Evolutionary conservation across 2,329 filamentous ascomycete genomes (phyloP).

Genomic region (Aureobasidium subglaciale): DNA sequence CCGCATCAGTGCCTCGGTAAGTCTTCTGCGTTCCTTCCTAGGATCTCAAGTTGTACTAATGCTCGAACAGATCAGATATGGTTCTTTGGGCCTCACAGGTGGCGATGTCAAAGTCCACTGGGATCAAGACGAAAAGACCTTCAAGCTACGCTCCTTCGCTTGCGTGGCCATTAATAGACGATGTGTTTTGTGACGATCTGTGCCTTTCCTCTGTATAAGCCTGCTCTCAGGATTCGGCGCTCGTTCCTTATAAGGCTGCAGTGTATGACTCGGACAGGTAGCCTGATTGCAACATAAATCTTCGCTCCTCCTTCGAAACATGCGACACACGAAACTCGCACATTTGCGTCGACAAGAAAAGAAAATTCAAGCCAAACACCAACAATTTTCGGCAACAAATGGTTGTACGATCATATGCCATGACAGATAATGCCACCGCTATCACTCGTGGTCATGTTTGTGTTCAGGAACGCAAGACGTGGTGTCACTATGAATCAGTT

Average conservation of each 20-base stretch:
- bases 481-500: background rate
- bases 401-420: background rate
- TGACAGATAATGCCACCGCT: background rate
- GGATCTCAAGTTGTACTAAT: background rate
- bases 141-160: background rate
- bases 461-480: background rate
- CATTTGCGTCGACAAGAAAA: background rate
- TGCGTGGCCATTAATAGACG: too few species aligned
- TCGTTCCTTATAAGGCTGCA: background rate
- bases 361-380: background rate
- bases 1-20: background rate
- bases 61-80: background rate
- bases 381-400: too few species aligned
- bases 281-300: background rate
- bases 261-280: background rate
- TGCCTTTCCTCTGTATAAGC: background rate
- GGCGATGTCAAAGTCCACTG: background rate
- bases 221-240: background rate
- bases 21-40: background rate
- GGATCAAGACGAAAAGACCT: background rate
- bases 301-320: too few species aligned
- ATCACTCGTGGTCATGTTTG: background rate
- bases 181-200: background rate
- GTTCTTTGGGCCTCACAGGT: background rate
- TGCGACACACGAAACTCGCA: too few species aligned